These are phyloP conservation scores for Coemansia sp. DNA, from an alignment of 192 early-diverging fungal species.

Conservation along the genomic window DNA sequence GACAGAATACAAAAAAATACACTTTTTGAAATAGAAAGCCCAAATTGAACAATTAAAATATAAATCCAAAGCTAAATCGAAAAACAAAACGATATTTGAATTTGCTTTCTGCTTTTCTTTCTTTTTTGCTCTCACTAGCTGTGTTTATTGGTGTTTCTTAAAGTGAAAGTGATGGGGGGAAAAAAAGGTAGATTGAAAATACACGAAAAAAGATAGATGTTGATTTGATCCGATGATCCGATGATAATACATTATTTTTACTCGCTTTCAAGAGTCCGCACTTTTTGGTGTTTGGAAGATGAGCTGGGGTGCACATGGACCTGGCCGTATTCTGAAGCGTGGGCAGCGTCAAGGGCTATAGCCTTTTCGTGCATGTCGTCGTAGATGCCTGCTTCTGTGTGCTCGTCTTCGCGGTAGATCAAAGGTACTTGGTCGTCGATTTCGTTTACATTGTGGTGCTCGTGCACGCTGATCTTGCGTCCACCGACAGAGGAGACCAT, in stretches of 20 bases:
- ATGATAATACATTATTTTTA: neutral
- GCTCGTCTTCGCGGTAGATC: neutral
- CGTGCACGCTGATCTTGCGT: conserved; percentile 10
- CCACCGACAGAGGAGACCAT: neutral
- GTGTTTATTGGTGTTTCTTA: neutral
- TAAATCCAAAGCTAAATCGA: too few species aligned
- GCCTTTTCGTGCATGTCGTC: conserved; percentile 9
- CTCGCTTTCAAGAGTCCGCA: conserved; percentile 16
- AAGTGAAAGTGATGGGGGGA: too few species aligned
- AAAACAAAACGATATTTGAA: too few species aligned
- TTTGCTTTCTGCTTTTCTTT: neutral
- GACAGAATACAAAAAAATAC: too few species aligned
- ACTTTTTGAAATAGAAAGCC: neutral
- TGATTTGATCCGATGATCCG: conserved; percentile 9
- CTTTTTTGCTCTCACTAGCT: too few species aligned
- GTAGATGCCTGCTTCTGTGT: neutral
- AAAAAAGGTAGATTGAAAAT: neutral
- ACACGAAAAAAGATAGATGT: conserved; percentile 12
- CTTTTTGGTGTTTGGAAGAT: conserved; percentile 10
- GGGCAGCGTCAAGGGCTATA: conserved; percentile 12
- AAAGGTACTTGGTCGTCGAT: neutral
- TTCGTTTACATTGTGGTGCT: conserved; percentile 10
- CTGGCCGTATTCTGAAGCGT: conserved; percentile 17
- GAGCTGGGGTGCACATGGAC: conserved; percentile 23
- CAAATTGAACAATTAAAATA: neutral